These are phyloP conservation scores for Brassica nigra DNA, from an alignment of 345 rosid genomes.

Conservation along the genomic window DNA sequence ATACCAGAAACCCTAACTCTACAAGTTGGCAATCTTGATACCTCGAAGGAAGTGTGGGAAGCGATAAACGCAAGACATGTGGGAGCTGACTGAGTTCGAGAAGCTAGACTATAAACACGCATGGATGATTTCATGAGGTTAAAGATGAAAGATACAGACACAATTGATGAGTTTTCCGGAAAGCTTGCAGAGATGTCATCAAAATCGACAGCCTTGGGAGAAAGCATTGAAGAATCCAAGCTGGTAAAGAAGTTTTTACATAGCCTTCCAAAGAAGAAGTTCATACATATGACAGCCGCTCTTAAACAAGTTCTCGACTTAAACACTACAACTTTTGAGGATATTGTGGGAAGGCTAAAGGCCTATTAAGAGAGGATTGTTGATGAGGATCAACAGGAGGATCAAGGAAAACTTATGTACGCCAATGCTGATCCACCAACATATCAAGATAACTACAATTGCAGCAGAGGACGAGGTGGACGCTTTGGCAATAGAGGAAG, in stretches of 20 bases:
- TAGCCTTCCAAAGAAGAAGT: too few species aligned
- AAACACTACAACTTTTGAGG: background rate
- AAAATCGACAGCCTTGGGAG: background rate
- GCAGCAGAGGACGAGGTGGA: too few species aligned
- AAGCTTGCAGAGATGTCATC: background rate
- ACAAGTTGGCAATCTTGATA: background rate
- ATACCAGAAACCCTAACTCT: background rate
- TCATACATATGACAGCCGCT: background rate
- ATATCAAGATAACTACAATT: background rate
- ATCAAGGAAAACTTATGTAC: background rate
- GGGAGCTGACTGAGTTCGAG: background rate
- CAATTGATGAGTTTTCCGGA: background rate
- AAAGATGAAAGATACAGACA: background rate
- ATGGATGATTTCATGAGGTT: background rate
- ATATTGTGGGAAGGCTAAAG: background rate
- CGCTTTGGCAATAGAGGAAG: background rate
- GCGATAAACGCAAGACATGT: background rate
- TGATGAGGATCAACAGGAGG: background rate
- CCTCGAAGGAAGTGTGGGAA: background rate
- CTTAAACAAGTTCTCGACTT: background rate
- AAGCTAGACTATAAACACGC: background rate
- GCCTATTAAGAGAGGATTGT: background rate
- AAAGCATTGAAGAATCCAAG: background rate
- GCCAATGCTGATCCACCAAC: background rate
- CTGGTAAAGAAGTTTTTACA: background rate